A percentile compares a stretch with the other conserved stretches of the same genome.
phyloP scores from a whole-genome alignment of 1,139 yeast genomes.

The Scheffersomyces lignicola region DNA sequence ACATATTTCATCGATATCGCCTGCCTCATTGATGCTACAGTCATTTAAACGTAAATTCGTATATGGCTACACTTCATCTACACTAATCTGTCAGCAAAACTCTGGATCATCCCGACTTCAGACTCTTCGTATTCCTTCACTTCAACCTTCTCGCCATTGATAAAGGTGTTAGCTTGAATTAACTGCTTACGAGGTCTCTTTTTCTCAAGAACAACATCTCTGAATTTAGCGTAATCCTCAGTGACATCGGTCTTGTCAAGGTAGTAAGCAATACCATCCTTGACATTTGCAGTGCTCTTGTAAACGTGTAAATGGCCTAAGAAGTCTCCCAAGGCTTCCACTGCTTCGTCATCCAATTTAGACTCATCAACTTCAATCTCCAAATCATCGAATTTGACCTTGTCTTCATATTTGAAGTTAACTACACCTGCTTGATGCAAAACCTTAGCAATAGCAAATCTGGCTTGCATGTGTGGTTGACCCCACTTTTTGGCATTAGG shows the following conservation, averaged over 20 bases:
- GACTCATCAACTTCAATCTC: constrained; percentile 56
- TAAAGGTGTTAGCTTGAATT: constrained; percentile 73
- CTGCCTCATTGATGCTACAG: background rate
- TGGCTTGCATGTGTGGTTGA: constrained; percentile 94
- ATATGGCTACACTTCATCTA: constrained; percentile 17
- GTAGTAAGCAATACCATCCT: constrained; percentile 63
- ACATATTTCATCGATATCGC: background rate
- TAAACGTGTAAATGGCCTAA: constrained; percentile 71
- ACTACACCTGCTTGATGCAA: constrained; percentile 71
- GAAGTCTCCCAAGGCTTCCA: constrained; percentile 70
- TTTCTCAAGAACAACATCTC: constrained; percentile 67
- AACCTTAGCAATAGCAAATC: constrained; percentile 79
- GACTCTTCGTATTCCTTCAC: constrained; percentile 73
- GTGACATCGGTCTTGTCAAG: constrained; percentile 66
- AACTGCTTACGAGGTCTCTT: constrained; percentile 82
- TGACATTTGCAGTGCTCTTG: constrained; percentile 75
- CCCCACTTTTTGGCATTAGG: constrained; percentile 84
- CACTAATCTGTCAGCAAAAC: constrained; percentile 63
- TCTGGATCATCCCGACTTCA: constrained; percentile 75
- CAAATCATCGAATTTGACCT: constrained; percentile 57
- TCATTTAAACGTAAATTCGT: background rate
- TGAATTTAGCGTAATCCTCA: constrained; percentile 58
- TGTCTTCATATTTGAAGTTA: constrained; percentile 47
- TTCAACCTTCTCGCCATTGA: constrained; percentile 42
- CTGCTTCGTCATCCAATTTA: constrained; percentile 68